phyloP scores from a whole-genome alignment of 192 early-diverging fungal species.

The Oehlia diaphana region DNA sequence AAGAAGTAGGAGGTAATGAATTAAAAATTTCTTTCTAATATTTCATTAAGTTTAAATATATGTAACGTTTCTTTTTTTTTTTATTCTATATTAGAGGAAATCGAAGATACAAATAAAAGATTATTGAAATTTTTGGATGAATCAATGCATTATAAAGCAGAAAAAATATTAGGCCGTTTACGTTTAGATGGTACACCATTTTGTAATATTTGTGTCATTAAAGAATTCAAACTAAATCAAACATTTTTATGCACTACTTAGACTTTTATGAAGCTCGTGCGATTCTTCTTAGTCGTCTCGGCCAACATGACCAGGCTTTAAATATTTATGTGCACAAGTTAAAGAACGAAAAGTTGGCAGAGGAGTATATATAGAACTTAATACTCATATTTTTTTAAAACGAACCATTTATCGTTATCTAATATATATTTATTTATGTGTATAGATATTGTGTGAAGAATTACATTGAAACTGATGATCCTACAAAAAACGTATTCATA shows the following conservation, averaged over 20 bases:
- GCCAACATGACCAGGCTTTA: slow-evolving; percentile 85
- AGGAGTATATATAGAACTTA: slow-evolving; percentile 46
- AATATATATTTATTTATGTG: slow-evolving; percentile 16
- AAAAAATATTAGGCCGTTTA: slow-evolving; percentile 69
- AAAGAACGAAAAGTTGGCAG: slow-evolving; percentile 63
- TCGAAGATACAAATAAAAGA: slow-evolving; percentile 34
- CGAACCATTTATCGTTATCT: neutral
- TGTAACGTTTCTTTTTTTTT: neutral
- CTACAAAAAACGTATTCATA: slow-evolving; percentile 60
- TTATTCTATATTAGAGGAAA: slow-evolving; percentile 8
- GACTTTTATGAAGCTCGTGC: slow-evolving; percentile 82
- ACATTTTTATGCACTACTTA: slow-evolving; percentile 21
- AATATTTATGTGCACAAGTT: slow-evolving; percentile 81
- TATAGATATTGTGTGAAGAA: slow-evolving; percentile 64
- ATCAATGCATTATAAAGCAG: slow-evolving; percentile 72
- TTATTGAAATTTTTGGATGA: slow-evolving; percentile 71
- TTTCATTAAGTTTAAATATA: slow-evolving; percentile 5
- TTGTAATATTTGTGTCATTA: neutral
- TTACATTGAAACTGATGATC: slow-evolving; percentile 48
- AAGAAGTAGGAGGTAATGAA: slow-evolving; percentile 1
- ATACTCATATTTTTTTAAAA: too few relatives aligned
- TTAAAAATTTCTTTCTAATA: neutral
- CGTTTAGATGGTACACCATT: slow-evolving; percentile 65
- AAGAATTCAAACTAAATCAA: neutral
- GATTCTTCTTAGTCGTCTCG: slow-evolving; percentile 76